Conservation (phyloP, 345 rosid species). For the Rubroshorea leprosula region DNA sequence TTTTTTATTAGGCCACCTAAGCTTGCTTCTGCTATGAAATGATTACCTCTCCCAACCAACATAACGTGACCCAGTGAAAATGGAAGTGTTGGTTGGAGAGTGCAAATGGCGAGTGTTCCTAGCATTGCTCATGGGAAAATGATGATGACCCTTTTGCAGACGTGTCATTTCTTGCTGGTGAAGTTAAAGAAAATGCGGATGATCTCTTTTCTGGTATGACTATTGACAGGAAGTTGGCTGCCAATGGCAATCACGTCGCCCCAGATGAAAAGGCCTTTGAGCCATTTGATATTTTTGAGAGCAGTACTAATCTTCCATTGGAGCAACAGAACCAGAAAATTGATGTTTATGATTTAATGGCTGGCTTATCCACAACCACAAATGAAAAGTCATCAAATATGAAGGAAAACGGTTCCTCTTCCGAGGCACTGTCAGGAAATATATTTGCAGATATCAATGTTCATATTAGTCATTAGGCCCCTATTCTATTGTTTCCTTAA, state of each 20-base stretch:
- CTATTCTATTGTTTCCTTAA: slow-evolving; percentile 32
- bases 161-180: slow-evolving; percentile 66
- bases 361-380: slow-evolving; percentile 48
- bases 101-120: no score
- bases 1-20: no score
- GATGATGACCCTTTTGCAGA: slow-evolving; percentile 84
- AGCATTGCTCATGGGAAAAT: no score
- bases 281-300: slow-evolving; percentile 62
- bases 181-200: slow-evolving; percentile 33
- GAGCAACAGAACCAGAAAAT: slow-evolving; percentile 34
- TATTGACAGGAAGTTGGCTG: slow-evolving; percentile 42
- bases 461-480: slow-evolving; percentile 31
- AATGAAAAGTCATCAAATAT: slow-evolving; percentile 34
- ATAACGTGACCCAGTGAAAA: no score
- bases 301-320: slow-evolving; percentile 28
- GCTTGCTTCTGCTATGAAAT: no score
- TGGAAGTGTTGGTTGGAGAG: no score
- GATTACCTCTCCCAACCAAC: no score
- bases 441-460: slow-evolving; percentile 37
- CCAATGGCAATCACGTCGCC: slow-evolving; percentile 30
- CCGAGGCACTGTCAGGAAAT: slow-evolving; percentile 35
- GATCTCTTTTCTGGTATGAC: slow-evolving; percentile 87
- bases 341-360: slow-evolving; percentile 57
- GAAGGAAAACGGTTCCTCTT: slow-evolving; percentile 36
- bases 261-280: slow-evolving; percentile 30